A percentile compares a stretch with the other conserved stretches of the same genome.
phyloP scores from a whole-genome alignment of 371 early-diverging fungal genomes.

The Mucor circinelloides region DNA sequence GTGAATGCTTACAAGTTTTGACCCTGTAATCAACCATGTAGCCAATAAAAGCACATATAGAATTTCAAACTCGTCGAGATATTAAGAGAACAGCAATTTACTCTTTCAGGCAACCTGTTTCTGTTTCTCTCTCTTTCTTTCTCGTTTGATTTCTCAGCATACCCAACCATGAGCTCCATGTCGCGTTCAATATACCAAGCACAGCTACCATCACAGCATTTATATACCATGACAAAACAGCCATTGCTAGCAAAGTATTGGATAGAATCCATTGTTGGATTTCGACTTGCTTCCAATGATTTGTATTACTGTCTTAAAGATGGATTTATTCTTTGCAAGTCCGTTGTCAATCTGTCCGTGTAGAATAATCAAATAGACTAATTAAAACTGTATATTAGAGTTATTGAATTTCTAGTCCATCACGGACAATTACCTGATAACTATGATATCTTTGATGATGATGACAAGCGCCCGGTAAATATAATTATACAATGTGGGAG shows the following conservation, averaged over 20 bases:
- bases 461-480: constrained; percentile 12
- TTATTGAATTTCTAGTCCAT: not conserved
- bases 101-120: not conserved
- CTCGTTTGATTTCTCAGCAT: not conserved
- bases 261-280: constrained; percentile 61
- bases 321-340: constrained; percentile 84
- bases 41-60: not conserved
- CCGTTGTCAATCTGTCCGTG: constrained; percentile 21
- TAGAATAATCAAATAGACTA: not conserved
- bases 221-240: not conserved
- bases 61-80: not conserved
- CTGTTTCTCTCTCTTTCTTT: not conserved
- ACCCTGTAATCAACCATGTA: not conserved
- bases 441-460: not conserved
- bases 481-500: not conserved
- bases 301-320: constrained; percentile 73
- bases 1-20: not conserved
- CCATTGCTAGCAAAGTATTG: constrained; percentile 37
- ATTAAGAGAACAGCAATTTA: not conserved
- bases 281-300: constrained; percentile 39
- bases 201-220: constrained; percentile 8
- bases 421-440: not conserved
- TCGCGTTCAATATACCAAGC: constrained; percentile 9
- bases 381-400: not conserved
- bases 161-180: not conserved